Base-by-base conservation (phyloP, 225 moss, liverwort and hornwort species). In the Sphagnum tenellum region DNA sequence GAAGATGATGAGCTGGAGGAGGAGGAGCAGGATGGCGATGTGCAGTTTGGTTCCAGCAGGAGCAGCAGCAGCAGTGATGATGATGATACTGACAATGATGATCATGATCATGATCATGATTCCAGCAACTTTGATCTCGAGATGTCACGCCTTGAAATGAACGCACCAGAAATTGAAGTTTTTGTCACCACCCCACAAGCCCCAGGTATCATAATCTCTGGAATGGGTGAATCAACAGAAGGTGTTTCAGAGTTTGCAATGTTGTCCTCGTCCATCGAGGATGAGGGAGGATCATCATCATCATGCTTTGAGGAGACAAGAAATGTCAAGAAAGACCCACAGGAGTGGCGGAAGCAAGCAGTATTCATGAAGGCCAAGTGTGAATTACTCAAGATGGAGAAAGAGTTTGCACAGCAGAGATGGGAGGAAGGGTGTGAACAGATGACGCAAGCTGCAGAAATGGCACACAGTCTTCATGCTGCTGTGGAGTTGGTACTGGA, bases 401-500 rank as follows among this genome's bases (percentile, higher is more conserved):
- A 86, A 69, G 83, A 80, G 59, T 69, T 81, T 29, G 82, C 86
- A 14, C 70, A 77, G 51, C 82, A 80, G 55, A 85, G 83, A 62
- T 94, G 94, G 94, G 78, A 83, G 61, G 72, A 79, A 11, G 83
- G 90, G 9, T 82, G 85, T 66, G 81, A 57, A 5, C 87, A 89
- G 62, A 89, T 90, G 74, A 85, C 89, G 8, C 86, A 94, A 72
- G 87, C 90, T 3, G 81, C 94, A 4, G 79, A 80, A 68, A 89
- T 90, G 89, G 87, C 94, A 29, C 83, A 89, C 58, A 79, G 85
- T 56, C 85, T 91, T 12, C 89, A 90, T 74, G 72, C 85, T 1
- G 90, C 89, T 60, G 90, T 94, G 64, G 89, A 89, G 60, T 81
- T 90, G 47, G 77, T 90, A 57, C 76, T 94, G 57, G 86, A 89